These are phyloP conservation scores for Apiotrichum domesticum DNA, from an alignment of 1,284 basidiomycete species.

Conservation along the genomic window DNA sequence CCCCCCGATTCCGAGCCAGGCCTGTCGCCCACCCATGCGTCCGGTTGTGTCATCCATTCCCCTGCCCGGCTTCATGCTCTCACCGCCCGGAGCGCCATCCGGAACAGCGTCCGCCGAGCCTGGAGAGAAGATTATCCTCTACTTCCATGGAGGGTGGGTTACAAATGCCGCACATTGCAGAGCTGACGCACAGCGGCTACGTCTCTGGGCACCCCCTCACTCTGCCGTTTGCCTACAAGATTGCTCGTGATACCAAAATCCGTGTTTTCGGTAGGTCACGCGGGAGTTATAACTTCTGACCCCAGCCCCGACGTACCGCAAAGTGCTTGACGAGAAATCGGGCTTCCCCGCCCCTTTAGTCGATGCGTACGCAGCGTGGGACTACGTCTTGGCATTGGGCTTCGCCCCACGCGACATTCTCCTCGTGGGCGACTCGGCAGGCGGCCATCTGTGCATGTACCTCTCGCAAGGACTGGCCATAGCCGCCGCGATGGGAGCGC, in stretches of 20 bases:
- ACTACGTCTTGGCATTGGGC: slow-evolving; percentile 7
- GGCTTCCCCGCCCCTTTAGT: slow-evolving; percentile 14
- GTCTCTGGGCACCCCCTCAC: slow-evolving; percentile 14
- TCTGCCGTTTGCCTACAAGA: slow-evolving; percentile 6
- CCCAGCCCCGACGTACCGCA: slow-evolving; percentile 8
- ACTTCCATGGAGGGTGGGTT: slow-evolving; percentile 18
- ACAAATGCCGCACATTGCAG: not conserved
- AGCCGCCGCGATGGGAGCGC: not conserved
- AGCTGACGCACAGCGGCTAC: slow-evolving; percentile 15
- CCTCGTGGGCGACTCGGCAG: slow-evolving; percentile 15
- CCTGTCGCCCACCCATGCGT: not conserved
- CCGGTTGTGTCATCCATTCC: not conserved
- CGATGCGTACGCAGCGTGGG: slow-evolving; percentile 16
- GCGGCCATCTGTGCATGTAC: slow-evolving; percentile 12
- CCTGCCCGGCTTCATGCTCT: slow-evolving; percentile 16
- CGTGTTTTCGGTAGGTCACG: slow-evolving; percentile 6
- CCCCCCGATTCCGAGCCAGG: not conserved
- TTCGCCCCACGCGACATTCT: slow-evolving; percentile 7
- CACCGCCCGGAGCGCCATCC: slow-evolving; percentile 5
- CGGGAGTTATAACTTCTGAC: not conserved
- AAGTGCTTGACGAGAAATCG: slow-evolving; percentile 3
- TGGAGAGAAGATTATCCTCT: slow-evolving; percentile 27
- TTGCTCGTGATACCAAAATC: slow-evolving; percentile 5
- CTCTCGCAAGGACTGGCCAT: slow-evolving; percentile 9
- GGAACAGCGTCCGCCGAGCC: slow-evolving; percentile 10